Evolutionary conservation across 108 stramenopile species (phyloP), one percentile per base, ranked within the genome.

Genomic region (Seminavis robusta): DNA sequence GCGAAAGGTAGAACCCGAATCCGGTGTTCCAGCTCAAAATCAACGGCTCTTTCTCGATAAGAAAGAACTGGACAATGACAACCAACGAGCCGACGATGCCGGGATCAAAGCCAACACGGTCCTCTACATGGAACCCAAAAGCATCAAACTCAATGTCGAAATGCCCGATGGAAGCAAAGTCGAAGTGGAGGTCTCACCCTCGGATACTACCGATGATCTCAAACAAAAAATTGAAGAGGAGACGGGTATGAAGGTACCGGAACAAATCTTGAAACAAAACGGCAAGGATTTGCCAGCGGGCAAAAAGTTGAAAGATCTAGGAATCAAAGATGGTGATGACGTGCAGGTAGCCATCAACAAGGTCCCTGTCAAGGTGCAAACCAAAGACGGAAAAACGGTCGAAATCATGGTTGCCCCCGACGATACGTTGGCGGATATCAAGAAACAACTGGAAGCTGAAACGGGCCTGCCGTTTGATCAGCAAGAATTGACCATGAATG

Each of bases 11-110:
- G 51, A 63, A 46, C 19, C 30, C 4, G 16, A 65, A n/a, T 44
- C 63, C 25, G 63, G 63, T 9, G 56, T 65, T 48, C 20, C 63
- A n/a, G 28, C 46, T 8, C 24, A 47, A 21, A 65, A 65, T 21
- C 52, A 54, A 7, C 10, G 4, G 9, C 33, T 65, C 3, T 25
- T 32, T 11, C 21, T 44, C 20, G 44, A 23, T 1, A 54, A 46
- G 10, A 23, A 47, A 13, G 44, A 45, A 25, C 29, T 65, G 26
- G 36, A 47, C 6, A 33, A 41, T 29, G 54, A 65, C 26, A 29
- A 10, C 2, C 47, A 36, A 31, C 19, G 44, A 11, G 23, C 29
- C 11, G 4, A 16, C n/a, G 63, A 65, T 1, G 32, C 27, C 13
- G 63, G 45, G 2, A 51, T 65, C 4, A 13, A 36, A 26, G 63